These are phyloP conservation scores for Talaromyces nanjingensis DNA, from an alignment of 495 filamentous ascomycete species.

Conservation along the genomic window DNA sequence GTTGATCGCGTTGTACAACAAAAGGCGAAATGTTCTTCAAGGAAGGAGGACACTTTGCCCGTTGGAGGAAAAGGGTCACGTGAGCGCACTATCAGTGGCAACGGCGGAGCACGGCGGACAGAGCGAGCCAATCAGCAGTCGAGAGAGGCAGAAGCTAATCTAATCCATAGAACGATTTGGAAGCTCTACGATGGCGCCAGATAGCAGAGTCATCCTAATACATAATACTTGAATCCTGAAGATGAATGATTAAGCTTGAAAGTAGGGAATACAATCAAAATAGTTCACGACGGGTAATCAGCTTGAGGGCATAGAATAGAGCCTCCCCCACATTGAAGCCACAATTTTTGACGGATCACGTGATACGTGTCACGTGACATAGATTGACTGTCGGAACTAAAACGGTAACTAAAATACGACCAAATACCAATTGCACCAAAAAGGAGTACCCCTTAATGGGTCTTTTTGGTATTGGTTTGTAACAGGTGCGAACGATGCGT, in stretches of 20 bases:
- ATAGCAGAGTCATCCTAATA: background rate
- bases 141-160: background rate
- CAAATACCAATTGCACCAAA: no score
- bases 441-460: no score
- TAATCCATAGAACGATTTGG: background rate
- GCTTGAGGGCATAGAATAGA: background rate
- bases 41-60: conserved; percentile 1
- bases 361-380: no score
- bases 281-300: background rate
- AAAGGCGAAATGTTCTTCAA: background rate
- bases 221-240: background rate
- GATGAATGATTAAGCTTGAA: background rate
- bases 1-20: background rate
- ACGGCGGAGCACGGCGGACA: background rate
- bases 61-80: conserved; percentile 5
- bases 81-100: background rate
- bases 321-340: no score
- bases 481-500: no score
- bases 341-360: no score
- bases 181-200: background rate
- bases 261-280: background rate
- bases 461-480: no score
- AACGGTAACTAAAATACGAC: no score
- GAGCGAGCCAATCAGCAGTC: background rate
- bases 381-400: no score